Conservation (phyloP, 2,329 filamentous ascomycete species). For the Sporothrix phasma region DNA sequence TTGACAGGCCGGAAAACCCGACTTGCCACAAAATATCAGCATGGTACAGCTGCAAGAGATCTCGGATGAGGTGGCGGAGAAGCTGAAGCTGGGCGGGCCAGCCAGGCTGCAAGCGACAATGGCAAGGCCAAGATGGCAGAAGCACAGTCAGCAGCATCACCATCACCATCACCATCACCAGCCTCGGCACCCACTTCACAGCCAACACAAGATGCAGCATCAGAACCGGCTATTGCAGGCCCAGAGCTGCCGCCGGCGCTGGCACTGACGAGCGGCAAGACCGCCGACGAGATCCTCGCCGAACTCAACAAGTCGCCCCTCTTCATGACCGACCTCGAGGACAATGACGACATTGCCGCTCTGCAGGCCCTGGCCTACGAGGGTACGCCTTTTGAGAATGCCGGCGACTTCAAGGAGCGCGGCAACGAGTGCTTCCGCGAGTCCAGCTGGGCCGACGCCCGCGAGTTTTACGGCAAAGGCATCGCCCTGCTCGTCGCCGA, state of each 20-base stretch:
- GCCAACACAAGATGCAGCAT: neutral
- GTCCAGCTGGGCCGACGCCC: constrained; percentile 65
- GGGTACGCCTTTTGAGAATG: constrained; percentile 76
- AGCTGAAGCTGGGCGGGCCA: constrained; percentile 13
- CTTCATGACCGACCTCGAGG: constrained; percentile 91
- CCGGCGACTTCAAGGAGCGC: constrained; percentile 74
- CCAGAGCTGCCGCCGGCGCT: constrained; percentile 40
- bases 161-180: neutral
- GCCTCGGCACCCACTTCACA: neutral
- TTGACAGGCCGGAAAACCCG: neutral
- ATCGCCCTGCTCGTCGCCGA: constrained; percentile 59
- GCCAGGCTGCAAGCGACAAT: neutral
- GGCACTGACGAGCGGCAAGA: constrained; percentile 34
- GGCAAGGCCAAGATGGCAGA: neutral
- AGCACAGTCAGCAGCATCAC: neutral
- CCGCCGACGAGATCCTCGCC: constrained; percentile 45
- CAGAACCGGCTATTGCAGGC: constrained; percentile 11
- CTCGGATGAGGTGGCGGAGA: constrained; percentile 15
- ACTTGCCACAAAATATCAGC: neutral
- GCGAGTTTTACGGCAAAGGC: constrained; percentile 88
- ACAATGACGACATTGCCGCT: constrained; percentile 77
- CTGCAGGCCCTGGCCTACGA: constrained; percentile 87
- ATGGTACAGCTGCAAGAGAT: constrained; percentile 20
- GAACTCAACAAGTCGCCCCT: constrained; percentile 60
- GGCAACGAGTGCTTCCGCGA: constrained; percentile 80